These are phyloP conservation scores for Tuber borchii DNA, from an alignment of 495 filamentous ascomycete species.

Conservation along the genomic window DNA sequence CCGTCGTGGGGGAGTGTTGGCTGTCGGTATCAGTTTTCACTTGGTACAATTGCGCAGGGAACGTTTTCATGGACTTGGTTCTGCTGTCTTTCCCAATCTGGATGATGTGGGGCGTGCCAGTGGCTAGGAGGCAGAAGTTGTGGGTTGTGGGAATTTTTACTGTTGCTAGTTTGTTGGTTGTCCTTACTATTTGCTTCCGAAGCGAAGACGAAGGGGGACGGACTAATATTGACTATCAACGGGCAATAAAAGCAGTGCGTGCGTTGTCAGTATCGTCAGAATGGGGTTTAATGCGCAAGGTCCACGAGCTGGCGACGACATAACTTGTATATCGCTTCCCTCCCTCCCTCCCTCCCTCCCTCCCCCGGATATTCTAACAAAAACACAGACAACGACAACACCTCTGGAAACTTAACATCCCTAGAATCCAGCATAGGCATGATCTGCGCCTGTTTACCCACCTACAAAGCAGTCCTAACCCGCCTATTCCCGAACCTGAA, in stretches of 20 bases:
- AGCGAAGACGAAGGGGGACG: not conserved
- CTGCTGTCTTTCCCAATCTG: not conserved
- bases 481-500: not conserved
- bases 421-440: not conserved
- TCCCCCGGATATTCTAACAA: not conserved
- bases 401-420: not conserved
- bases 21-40: not conserved
- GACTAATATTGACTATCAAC: not conserved
- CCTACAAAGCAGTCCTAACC: conserved; percentile 1
- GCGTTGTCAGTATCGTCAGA: not conserved
- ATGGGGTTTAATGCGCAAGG: not conserved
- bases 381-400: not conserved
- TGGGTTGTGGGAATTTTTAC: conserved; percentile 1
- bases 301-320: not conserved
- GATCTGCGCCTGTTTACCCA: not conserved
- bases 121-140: not conserved
- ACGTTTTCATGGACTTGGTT: not conserved
- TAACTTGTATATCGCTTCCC: not conserved
- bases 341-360: not conserved
- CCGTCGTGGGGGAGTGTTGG: not conserved
- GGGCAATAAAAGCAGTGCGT: not conserved
- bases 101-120: not conserved
- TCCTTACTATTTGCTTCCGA: not conserved
- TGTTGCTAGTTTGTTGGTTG: not conserved
- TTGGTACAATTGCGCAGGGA: not conserved